Base-by-base conservation (phyloP, 768 basidiomycete species). In the Cystobasidium tubakii region DNA sequence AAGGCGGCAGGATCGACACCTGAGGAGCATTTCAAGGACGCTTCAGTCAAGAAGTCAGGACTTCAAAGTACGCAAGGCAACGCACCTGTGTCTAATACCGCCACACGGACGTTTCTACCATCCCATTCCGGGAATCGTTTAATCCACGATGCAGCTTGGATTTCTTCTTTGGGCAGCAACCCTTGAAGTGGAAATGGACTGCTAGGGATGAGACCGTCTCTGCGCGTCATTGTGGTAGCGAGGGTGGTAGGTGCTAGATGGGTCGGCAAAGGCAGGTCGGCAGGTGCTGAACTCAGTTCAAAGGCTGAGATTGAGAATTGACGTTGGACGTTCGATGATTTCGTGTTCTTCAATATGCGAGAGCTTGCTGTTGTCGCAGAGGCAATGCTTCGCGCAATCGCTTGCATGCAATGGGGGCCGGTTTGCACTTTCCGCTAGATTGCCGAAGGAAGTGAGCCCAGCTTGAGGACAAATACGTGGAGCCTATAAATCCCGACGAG, bases 1-100 rank as follows among this genome's bases (percentile, higher is more conserved):
- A 54, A 50, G 15, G 73, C 53, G 21, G 74, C 74, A n/a, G 74
- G 74, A 63, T 75, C 74, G 13, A 75, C 60, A 36, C 63, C 57
- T 60, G 57, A 17, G 25, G 33, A 17, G 27, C 33, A 29, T 17
- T 29, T n/a, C n/a, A n/a, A 29, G 23, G 13, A 12, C 27, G 29
- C 21, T 4, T 60, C 21, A 60, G 57, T 23, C 29, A 39, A 39
- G 6, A 6, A 15, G 15, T 4, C 29, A 6, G 29, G 17, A 2
- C 29, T 25, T 7, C 6, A 60, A 6, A 6, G 13, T 31, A 31
- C 13, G 12, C 23, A 6, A 7, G 4, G 29, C 7, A 60, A 60
- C 57, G 23, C 27, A 36, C 73, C 74, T 23, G 74, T 75, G 34
- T 75, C 67, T 9, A 71, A 60, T 21, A 75, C 69, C n/a, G 74